Evolutionary conservation across 495 filamentous ascomycete species (phyloP), one percentile per base, ranked within the genome.

Genomic region (Daldinia decipiens): DNA sequence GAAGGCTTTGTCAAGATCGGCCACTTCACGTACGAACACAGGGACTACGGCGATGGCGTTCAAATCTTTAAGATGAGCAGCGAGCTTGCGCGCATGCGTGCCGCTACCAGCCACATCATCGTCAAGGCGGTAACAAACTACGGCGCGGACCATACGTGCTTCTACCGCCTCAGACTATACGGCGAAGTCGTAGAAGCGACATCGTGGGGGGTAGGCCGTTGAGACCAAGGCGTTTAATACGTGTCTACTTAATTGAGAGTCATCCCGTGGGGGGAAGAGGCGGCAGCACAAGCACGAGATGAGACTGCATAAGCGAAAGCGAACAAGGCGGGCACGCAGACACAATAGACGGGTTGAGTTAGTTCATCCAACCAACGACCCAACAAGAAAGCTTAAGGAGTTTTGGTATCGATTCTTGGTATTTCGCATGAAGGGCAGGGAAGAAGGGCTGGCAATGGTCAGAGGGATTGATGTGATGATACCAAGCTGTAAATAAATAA

Each of bases 151-250:
- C 84, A 85, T 63, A 89, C 89, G 3, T 91, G 89, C 76, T 80
- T 91, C 62, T 91, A 91, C 76, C 79, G 88, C 11, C 64, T 90
- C 12, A 68, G 83, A 26, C 32, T 90, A 62, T 88, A 86, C 65
- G 88, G 88, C 6, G 75, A 86, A 17, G 45, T 72, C 53, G 54
- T 68, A 34, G 68, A 74, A 19, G 45, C 57, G n/a, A 51, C 7
- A 68, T 51, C 31, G 34, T 64, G 53, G 47, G 15, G 11, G 9
- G 19, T 24, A 4, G 9, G 0, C 3, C 2, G 19, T 47, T 12
- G 21, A 47, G 17, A 47, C 3, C 11, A 47, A 21, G 39, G 40
- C 5, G 40, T 45, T 21, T 21, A 6, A 17, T 9, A 19, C n/a
- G 40, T 17, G n/a, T n/a, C 17, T 43, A 43, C 17, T 4, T 45